Evolutionary conservation across 1,284 basidiomycete species (phyloP).

Genomic region (Anthracocystis setariae): DNA sequence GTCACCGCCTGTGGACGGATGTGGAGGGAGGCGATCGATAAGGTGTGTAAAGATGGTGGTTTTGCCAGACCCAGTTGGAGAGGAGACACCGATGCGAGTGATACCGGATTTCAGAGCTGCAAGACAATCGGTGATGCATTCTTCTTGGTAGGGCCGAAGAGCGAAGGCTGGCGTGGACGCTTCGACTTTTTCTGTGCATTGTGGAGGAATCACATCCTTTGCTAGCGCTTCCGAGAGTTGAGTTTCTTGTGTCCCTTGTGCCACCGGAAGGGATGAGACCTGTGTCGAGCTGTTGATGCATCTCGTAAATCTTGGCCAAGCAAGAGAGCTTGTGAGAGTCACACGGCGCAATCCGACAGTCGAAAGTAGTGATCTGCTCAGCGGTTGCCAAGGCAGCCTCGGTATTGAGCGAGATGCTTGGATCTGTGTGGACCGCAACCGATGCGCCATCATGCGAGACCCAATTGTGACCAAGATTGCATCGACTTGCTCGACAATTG

Average conservation of each 20-base stretch:
- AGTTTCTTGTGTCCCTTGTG: no score
- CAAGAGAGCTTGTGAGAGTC: no score
- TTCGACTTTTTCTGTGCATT: background rate
- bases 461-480: background rate
- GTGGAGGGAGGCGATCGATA: constrained; percentile 44
- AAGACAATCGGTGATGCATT: constrained; percentile 83
- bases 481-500: background rate
- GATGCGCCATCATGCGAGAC: background rate
- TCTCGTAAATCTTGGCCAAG: no score
- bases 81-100: constrained; percentile 87
- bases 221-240: no score
- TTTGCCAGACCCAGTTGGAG: constrained; percentile 86
- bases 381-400: background rate
- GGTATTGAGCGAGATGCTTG: background rate
- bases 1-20: constrained; percentile 49
- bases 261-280: no score
- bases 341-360: no score
- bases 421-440: background rate
- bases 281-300: no score
- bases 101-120: constrained; percentile 75
- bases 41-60: constrained; percentile 79
- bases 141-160: constrained; percentile 83
- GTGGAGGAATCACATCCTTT: no score
- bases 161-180: constrained; percentile 44
- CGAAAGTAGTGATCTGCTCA: background rate